Conservation (phyloP, 2,329 filamentous ascomycete genomes). For the Allantophomopsis lycopodina region DNA sequence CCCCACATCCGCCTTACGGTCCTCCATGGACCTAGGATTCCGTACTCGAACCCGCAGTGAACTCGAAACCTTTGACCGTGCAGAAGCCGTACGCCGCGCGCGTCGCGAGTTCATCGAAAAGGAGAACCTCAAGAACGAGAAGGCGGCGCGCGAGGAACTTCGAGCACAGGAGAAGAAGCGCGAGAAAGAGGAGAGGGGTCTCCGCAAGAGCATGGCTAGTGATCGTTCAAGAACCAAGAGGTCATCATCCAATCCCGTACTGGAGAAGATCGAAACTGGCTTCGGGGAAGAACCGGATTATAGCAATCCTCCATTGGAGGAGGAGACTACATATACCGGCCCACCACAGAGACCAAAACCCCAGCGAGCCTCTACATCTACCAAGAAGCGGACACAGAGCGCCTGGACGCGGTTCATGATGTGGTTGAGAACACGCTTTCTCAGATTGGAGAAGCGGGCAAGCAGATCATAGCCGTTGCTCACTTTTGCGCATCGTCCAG, state of each 20-base stretch:
- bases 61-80: slow-evolving; percentile 36
- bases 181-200: slow-evolving; percentile 35
- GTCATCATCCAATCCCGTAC: slow-evolving; percentile 22
- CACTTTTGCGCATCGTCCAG: too few species aligned
- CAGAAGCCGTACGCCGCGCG: slow-evolving; percentile 44
- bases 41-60: slow-evolving; percentile 47
- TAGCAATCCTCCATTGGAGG: slow-evolving; percentile 4
- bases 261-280: slow-evolving; percentile 11
- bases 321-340: slow-evolving; percentile 1
- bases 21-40: slow-evolving; percentile 43
- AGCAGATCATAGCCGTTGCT: background rate
- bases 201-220: slow-evolving; percentile 18
- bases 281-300: slow-evolving; percentile 10
- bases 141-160: slow-evolving; percentile 43
- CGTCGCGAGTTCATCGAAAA: slow-evolving; percentile 50
- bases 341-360: background rate
- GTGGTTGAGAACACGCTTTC: slow-evolving; percentile 46
- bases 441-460: slow-evolving; percentile 22
- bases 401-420: slow-evolving; percentile 50
- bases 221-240: slow-evolving; percentile 24
- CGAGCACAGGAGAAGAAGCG: slow-evolving; percentile 44
- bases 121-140: slow-evolving; percentile 47
- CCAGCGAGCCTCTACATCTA: slow-evolving; percentile 1
- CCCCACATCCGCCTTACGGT: slow-evolving; percentile 38
- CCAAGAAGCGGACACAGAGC: slow-evolving; percentile 44